phyloP scores from a whole-genome alignment of 2,329 filamentous ascomycete genomes.

The Sphaerulina musiva region DNA sequence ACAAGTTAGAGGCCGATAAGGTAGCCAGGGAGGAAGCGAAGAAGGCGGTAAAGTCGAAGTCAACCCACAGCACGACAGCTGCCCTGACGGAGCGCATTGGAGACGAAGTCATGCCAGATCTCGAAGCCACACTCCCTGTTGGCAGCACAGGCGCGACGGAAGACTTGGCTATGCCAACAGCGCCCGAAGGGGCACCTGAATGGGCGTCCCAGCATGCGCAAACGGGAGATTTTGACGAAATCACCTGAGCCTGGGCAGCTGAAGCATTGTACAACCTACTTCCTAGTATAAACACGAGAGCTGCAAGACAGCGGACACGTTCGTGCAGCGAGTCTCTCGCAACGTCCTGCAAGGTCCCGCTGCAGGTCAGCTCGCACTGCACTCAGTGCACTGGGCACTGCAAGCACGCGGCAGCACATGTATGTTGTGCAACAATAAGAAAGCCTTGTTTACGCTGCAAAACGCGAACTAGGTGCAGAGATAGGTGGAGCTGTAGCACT shows the following conservation, averaged over 20 bases:
- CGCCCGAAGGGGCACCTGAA: constrained; percentile 6
- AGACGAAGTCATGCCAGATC: constrained; percentile 16
- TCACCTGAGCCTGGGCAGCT: constrained; percentile 5
- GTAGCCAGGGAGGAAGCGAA: constrained; percentile 11
- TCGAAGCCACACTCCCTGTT: not conserved
- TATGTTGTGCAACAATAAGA: not conserved
- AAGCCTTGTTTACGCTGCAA: not conserved
- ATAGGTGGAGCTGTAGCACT: not conserved
- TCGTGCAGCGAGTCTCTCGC: not conserved
- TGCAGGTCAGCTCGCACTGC: constrained; percentile 8
- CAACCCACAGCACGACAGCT: not conserved
- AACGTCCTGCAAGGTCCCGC: constrained; percentile 9
- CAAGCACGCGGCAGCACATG: constrained; percentile 7
- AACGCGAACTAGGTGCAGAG: not conserved
- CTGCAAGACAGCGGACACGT: not conserved
- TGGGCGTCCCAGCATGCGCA: constrained; percentile 17
- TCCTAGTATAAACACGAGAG: not conserved
- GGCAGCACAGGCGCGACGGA: constrained; percentile 5
- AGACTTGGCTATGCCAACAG: not conserved
- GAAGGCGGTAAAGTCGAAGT: constrained; percentile 9
- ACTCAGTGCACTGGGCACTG: not conserved
- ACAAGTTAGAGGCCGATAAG: constrained; percentile 19
- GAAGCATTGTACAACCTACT: not conserved
- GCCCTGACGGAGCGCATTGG: constrained; percentile 6
- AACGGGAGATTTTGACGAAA: constrained; percentile 14